Conservation (phyloP, 306 rosid species). For the Luffa aegyptiaca region DNA sequence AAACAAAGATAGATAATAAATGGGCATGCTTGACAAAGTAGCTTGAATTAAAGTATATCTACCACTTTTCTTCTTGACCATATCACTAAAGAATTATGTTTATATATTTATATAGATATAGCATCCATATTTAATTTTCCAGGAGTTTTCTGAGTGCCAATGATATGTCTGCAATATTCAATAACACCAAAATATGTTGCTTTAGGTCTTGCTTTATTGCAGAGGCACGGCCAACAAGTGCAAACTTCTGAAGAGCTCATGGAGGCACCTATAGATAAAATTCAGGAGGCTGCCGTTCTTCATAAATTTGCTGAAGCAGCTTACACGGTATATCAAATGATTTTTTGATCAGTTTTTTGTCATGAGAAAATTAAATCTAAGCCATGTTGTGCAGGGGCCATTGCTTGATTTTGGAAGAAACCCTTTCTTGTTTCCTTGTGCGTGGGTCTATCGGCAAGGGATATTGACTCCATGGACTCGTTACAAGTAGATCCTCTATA, state of each 20-base stretch:
- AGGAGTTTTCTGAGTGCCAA: background rate
- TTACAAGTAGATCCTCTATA: slow-evolving; percentile 48
- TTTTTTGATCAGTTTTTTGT: background rate
- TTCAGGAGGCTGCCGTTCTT: slow-evolving; percentile 71
- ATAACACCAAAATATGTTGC: slow-evolving; percentile 12
- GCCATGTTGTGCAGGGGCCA: slow-evolving; percentile 64
- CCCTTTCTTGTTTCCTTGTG: slow-evolving; percentile 69
- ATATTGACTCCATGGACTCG: slow-evolving; percentile 75
- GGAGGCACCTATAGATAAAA: slow-evolving; percentile 42
- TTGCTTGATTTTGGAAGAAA: slow-evolving; percentile 87
- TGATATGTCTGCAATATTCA: background rate
- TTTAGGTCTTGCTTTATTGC: slow-evolving; percentile 78
- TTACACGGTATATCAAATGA: slow-evolving; percentile 51
- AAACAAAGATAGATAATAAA: too few relatives aligned
- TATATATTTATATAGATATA: background rate
- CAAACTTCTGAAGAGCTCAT: slow-evolving; percentile 31
- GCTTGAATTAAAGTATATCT: too few relatives aligned
- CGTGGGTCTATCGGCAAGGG: slow-evolving; percentile 87
- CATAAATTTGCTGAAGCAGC: slow-evolving; percentile 97
- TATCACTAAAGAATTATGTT: background rate
- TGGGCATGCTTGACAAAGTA: too few relatives aligned
- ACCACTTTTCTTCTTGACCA: too few relatives aligned
- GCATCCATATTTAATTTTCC: background rate
- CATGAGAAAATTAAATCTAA: background rate
- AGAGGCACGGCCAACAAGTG: slow-evolving; percentile 30